phyloP scores from a whole-genome alignment of 768 basidiomycete genomes.

The Phylloporus rhodoxanthus region DNA sequence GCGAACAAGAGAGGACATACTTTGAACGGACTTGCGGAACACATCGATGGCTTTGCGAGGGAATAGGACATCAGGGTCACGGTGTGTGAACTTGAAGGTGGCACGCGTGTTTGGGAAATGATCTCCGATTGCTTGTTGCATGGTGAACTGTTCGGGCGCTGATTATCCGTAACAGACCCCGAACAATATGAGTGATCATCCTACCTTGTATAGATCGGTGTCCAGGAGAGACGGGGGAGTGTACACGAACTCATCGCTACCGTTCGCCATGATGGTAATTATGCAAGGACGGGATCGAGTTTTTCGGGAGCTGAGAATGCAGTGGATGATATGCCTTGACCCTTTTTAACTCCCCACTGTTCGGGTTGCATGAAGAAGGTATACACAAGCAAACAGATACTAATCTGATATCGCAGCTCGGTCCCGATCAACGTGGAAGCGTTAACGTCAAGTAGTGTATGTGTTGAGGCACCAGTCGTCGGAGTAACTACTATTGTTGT shows the following conservation, averaged over 20 bases:
- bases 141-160: constrained; percentile 58
- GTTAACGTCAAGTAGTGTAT: not conserved
- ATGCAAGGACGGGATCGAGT: too few relatives aligned
- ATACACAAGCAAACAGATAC: not conserved
- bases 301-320: not conserved
- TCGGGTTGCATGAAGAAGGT: not conserved
- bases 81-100: constrained; percentile 77
- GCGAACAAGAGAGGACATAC: constrained; percentile 34
- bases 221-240: constrained; percentile 63
- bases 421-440: not conserved
- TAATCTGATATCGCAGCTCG: too few relatives aligned
- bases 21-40: constrained; percentile 50
- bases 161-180: not conserved
- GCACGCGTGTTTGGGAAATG: constrained; percentile 70
- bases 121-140: constrained; percentile 87
- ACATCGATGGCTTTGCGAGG: constrained; percentile 32
- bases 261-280: constrained; percentile 8
- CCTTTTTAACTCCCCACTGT: not conserved
- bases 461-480: not conserved
- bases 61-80: constrained; percentile 60
- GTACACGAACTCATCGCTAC: constrained; percentile 10
- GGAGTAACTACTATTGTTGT: not conserved
- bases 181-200: not conserved
- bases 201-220: constrained; percentile 91
- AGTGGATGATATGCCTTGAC: not conserved